A percentile compares a stretch with the other conserved stretches of the same genome.
phyloP scores from a whole-genome alignment of 192 early-diverging fungal genomes.

The Backusella parvicylindrica region DNA sequence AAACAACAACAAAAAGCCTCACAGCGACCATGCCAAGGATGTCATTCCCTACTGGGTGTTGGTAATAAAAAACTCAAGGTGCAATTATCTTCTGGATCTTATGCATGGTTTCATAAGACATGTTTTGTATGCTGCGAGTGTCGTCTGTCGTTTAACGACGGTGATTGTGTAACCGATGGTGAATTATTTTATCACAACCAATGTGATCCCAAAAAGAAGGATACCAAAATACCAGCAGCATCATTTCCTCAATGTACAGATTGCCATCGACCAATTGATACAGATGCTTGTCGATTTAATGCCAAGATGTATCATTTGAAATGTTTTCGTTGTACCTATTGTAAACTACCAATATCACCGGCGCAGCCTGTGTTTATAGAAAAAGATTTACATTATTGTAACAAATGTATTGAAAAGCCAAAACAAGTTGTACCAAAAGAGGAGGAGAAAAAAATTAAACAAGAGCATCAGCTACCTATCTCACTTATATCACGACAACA shows the following conservation, averaged over 20 bases:
- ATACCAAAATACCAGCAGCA: not conserved
- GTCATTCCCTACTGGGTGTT: not conserved
- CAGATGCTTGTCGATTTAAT: not conserved
- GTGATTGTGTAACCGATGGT: not conserved
- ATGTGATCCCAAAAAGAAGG: not conserved
- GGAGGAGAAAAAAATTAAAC: not conserved
- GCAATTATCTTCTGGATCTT: not conserved
- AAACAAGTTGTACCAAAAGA: not conserved
- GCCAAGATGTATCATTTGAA: not conserved
- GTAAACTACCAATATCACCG: not conserved
- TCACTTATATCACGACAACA: slow-evolving; percentile 28
- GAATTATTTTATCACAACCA: not conserved
- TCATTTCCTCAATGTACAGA: not conserved
- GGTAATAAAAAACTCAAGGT: not conserved
- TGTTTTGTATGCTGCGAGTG: slow-evolving; percentile 7
- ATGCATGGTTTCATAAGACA: slow-evolving; percentile 29
- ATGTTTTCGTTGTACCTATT: not conserved
- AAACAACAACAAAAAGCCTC: not conserved
- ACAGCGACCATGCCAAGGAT: not conserved
- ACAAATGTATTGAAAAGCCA: not conserved
- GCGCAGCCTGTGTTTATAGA: not conserved
- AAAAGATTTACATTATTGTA: not conserved
- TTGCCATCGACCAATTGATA: not conserved
- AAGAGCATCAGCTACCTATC: slow-evolving; percentile 10
- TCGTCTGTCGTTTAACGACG: not conserved